Conservation (phyloP, 2,329 filamentous ascomycete genomes). For the Sphaerulina musiva region DNA sequence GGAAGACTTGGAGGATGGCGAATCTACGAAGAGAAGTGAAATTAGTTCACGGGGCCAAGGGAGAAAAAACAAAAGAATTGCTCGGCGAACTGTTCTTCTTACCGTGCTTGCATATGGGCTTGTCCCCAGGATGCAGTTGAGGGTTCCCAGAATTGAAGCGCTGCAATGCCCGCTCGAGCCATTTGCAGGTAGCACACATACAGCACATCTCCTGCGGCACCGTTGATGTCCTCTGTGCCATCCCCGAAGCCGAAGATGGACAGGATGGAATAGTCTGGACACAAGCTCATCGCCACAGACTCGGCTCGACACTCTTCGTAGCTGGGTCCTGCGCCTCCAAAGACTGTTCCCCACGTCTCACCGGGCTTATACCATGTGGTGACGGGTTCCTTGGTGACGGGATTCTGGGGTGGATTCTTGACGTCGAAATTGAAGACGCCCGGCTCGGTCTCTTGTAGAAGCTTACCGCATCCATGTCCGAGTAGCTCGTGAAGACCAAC, state of each 20-base stretch:
- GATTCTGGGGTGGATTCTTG: slow-evolving; percentile 72
- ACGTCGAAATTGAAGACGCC: slow-evolving; percentile 85
- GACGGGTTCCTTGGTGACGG: slow-evolving; percentile 69
- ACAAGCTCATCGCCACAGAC: slow-evolving; percentile 83
- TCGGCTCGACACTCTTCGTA: slow-evolving; percentile 96
- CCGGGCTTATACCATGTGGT: slow-evolving; percentile 88
- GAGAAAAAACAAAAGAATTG: neutral
- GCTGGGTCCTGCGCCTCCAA: slow-evolving; percentile 74
- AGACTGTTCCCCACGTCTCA: slow-evolving; percentile 90
- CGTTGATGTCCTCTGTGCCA: slow-evolving; percentile 63
- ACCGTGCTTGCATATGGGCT: slow-evolving; percentile 24
- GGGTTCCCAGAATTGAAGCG: slow-evolving; percentile 88
- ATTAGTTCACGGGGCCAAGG: neutral
- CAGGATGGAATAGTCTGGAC: slow-evolving; percentile 81
- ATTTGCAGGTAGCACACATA: slow-evolving; percentile 86
- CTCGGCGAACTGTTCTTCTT: slow-evolving; percentile 1
- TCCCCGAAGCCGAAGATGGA: slow-evolving; percentile 89
- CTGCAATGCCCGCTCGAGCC: slow-evolving; percentile 83
- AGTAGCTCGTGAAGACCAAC: slow-evolving; percentile 88
- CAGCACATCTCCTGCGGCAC: slow-evolving; percentile 76
- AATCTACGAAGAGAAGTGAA: slow-evolving; percentile 54
- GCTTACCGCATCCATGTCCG: slow-evolving; percentile 81
- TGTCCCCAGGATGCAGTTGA: slow-evolving; percentile 78
- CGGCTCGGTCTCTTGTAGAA: slow-evolving; percentile 78
- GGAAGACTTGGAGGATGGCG: slow-evolving; percentile 77